Base-by-base conservation (phyloP, 257 asterid genomes). In the Solanum pinnatisectum region DNA sequence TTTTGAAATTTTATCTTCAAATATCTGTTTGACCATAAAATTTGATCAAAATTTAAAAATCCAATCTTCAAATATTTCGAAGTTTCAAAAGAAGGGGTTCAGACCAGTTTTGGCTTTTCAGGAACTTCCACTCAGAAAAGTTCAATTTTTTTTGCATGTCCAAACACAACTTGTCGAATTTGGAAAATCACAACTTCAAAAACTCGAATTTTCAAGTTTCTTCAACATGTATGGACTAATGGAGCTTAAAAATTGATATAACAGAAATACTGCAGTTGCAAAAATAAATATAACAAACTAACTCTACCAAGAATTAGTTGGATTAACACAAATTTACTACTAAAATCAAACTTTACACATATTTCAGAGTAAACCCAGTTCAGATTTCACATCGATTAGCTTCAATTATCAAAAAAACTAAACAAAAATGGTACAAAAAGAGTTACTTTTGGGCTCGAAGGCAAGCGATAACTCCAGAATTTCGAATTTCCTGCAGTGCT, bases 381-480 rank as follows among this genome's bases (percentile, higher is more conserved):
- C 39, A 30, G 40, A 70, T 70, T 70, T 1, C 77, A 70, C 77
- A 70, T 15, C 0, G 20, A 46, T 40, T 73, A 78, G 56, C 72
- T 30, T 78, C 2, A 81, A 8, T 12, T 25, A 40, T 52, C 25
- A 22, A 44, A 14, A 40, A 9, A 32, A 52, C 2, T 23, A 22
- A 60, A 0, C 27, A 33, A 10, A 14, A 71, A 16, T 16, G 20
- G 44, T 25, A 0, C 2, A 35, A 36, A 77, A 27, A 40, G 6
- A 60, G 42, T 81, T 89, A 94, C 98, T 95, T 94, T 86, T 90
- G 92, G 63, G 98, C 94, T 11, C 98, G 96, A 87, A 96, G 96
- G 90, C 98, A 96, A 88, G 98, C 98, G 60, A 95, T 95, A 12
- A 96, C 67, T 71, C 96, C 96, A 81, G 98, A 94, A 86, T 90